Conservation (phyloP, 1,284 basidiomycete species). For the Vanrija pseudolonga region DNA sequence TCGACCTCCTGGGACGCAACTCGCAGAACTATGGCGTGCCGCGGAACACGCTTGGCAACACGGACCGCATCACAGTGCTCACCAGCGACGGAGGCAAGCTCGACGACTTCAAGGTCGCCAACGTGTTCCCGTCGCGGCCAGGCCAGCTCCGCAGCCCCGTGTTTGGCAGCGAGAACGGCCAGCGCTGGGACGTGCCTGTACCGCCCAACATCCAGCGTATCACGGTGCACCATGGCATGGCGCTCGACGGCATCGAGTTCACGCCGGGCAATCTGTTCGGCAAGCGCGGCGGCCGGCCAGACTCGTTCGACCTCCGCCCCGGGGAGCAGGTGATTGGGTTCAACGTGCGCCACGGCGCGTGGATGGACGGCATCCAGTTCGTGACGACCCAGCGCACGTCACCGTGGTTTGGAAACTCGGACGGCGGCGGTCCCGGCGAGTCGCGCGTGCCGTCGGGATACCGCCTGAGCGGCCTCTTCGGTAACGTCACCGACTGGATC, state of each 20-base stretch:
- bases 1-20: not conserved
- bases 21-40: not conserved
- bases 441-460: conserved; percentile 5
- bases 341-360: conserved; percentile 10
- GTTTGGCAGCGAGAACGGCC: not conserved
- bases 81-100: conserved; percentile 98
- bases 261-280: conserved; percentile 2
- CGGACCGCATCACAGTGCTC: conserved; percentile 98
- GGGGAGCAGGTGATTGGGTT: conserved; percentile 10
- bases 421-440: conserved; percentile 8
- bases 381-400: conserved; percentile 7
- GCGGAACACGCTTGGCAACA: conserved; percentile 51
- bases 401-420: conserved; percentile 4
- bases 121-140: conserved; percentile 40
- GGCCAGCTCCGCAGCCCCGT: not conserved
- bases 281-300: conserved; percentile 5
- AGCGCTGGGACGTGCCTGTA: not conserved
- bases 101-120: conserved; percentile 94
- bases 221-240: conserved; percentile 1
- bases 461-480: not conserved
- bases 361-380: conserved; percentile 13
- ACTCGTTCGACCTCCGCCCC: not conserved
- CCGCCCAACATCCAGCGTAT: conserved; percentile 4
- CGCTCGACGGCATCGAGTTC: conserved; percentile 10
- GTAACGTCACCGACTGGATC: not conserved